Base-by-base conservation (phyloP, 805 yeast species). In the Metschnikowia aberdeeniae region DNA sequence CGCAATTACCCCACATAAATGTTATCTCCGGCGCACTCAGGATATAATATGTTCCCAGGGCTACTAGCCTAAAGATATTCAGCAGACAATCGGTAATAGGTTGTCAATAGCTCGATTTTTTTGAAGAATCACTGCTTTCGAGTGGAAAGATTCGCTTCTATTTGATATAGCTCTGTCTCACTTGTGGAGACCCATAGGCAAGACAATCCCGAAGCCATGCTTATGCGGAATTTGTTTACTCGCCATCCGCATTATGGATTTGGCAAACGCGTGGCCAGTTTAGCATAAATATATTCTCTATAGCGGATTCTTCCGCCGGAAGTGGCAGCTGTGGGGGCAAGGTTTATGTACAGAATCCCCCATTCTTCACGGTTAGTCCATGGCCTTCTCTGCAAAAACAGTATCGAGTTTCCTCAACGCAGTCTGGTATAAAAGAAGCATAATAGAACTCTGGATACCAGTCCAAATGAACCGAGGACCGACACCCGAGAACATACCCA, bases 401-500 rank as follows among this genome's bases (percentile, higher is more conserved):
- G 51, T 45, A 41, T 75, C 79, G 41, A 84, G 65, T 27, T 72
- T 66, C 54, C 80, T 80, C 57, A 92, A 68, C 3, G 92, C 75
- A 35, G 81, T 70, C 63, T 93, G 99, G 65, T 93, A 93, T 33
- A 90, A 70, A 52, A 92, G 70, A 44, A 93, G 73, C 98, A 93
- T 92, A 39, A 93, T 84, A 53, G 96, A 86, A 63, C 96, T 87
- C 64, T 93, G 99, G 14, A 90, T 72, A 51, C 95, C 86, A 0
- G 98, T 92, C 99, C 99, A 93, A 4, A 93, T 84, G 53, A 89
- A 82, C 51, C 99, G 75, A 1, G 99, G 99, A 0, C 97, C 97
- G 5, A 93, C 96, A 1, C 99, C 99, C 28, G 90, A 80, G 64
- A 93, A 92, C 33, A 89, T 71, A 0, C 96, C 96, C 1, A 76